These are phyloP conservation scores for Physcia stellaris DNA, from an alignment of 495 filamentous ascomycete genomes.

Conservation along the genomic window DNA sequence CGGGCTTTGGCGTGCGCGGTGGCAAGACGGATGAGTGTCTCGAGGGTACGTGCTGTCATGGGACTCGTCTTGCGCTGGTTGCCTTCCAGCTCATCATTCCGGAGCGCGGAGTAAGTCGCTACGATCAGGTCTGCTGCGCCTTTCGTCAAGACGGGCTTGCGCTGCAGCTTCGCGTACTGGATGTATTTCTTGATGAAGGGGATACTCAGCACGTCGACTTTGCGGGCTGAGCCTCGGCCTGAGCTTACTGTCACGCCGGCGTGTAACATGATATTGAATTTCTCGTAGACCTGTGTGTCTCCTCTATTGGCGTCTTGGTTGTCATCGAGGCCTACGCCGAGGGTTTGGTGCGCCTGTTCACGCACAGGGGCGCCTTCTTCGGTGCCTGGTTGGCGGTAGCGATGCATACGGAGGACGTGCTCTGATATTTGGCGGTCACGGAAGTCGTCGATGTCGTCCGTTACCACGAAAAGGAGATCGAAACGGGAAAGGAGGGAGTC, in stretches of 20 bases:
- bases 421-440: slow-evolving; percentile 86
- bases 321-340: slow-evolving; percentile 78
- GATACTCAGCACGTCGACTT: slow-evolving; percentile 86
- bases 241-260: slow-evolving; percentile 69
- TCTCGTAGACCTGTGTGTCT: slow-evolving; percentile 86
- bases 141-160: slow-evolving; percentile 85
- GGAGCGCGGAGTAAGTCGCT: slow-evolving; percentile 79
- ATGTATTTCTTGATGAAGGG: slow-evolving; percentile 99
- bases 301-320: slow-evolving; percentile 51
- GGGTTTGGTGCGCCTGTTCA: slow-evolving; percentile 69
- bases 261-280: slow-evolving; percentile 92
- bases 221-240: slow-evolving; percentile 54
- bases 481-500: slow-evolving; percentile 98
- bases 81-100: slow-evolving; percentile 91
- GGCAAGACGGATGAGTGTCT: slow-evolving; percentile 92
- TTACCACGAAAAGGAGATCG: slow-evolving; percentile 95
- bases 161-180: slow-evolving; percentile 87
- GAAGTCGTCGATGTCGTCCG: slow-evolving; percentile 91
- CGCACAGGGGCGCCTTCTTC: slow-evolving; percentile 94
- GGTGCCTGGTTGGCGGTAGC: slow-evolving; percentile 83
- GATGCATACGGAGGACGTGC: slow-evolving; percentile 94
- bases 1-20: slow-evolving; percentile 93
- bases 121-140: slow-evolving; percentile 88
- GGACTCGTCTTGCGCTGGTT: slow-evolving; percentile 88
- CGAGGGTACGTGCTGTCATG: slow-evolving; percentile 92